Percentiles rank a stretch among this genome's conserved stretches.
phyloP scores from a whole-genome alignment of 768 basidiomycete genomes.

The Amanita thiersii region DNA sequence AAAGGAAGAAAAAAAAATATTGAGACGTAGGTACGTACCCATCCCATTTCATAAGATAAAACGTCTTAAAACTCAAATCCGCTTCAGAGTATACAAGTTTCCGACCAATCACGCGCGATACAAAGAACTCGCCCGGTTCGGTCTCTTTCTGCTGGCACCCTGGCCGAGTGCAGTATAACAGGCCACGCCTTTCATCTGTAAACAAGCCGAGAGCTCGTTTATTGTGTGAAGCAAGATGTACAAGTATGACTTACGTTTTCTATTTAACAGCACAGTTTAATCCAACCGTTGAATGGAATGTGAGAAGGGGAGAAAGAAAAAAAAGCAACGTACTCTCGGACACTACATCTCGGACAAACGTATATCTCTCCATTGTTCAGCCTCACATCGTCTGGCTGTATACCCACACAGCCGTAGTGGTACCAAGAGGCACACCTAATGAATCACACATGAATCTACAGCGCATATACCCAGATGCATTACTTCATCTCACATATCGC shows the following conservation, averaged over 20 bases:
- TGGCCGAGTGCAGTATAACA: slow-evolving; percentile 17
- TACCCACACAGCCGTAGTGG: slow-evolving; percentile 43
- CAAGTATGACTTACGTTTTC: neutral
- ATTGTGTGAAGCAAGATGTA: neutral
- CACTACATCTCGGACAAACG: slow-evolving; percentile 34
- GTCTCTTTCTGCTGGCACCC: slow-evolving; percentile 17
- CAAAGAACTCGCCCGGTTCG: slow-evolving; percentile 18
- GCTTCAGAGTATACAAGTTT: slow-evolving; percentile 15
- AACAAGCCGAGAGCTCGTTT: neutral
- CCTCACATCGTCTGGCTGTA: slow-evolving; percentile 27
- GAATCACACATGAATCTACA: neutral
- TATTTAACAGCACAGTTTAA: neutral
- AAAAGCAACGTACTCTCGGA: slow-evolving; percentile 19
- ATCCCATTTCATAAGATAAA: slow-evolving; percentile 34
- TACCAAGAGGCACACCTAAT: slow-evolving; percentile 38
- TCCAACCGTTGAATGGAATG: slow-evolving; percentile 1
- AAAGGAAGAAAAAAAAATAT: slow-evolving; percentile 2
- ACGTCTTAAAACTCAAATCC: slow-evolving; percentile 14
- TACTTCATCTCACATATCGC: slow-evolving; percentile 15
- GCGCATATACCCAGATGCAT: neutral
- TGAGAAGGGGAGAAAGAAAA: slow-evolving; percentile 1
- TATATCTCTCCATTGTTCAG: slow-evolving; percentile 22
- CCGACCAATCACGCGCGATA: slow-evolving; percentile 27
- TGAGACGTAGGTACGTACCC: slow-evolving; percentile 21
- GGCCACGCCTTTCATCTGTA: slow-evolving; percentile 3